These are phyloP conservation scores for Paramyrothecium roridum DNA, from an alignment of 2,329 filamentous ascomycete genomes.

Conservation along the genomic window DNA sequence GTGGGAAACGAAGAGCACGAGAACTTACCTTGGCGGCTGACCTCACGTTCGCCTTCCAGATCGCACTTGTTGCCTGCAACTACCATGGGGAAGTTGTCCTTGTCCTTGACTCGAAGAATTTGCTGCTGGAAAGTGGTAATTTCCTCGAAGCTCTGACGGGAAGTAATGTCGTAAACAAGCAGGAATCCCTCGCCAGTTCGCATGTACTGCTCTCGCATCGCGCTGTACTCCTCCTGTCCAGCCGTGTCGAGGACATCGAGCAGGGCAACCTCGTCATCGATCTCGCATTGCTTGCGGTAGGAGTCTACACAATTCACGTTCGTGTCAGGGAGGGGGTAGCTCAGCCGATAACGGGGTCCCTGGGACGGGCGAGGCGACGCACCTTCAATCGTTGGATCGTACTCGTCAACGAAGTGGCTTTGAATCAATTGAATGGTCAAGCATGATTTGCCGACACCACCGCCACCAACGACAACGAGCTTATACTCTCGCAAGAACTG, in stretches of 20 bases:
- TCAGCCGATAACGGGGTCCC: background rate
- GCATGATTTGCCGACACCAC: constrained; percentile 98
- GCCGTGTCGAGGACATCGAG: constrained; percentile 98
- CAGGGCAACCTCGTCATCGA: constrained; percentile 95
- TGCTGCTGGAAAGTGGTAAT: constrained; percentile 99
- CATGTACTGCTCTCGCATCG: constrained; percentile 99
- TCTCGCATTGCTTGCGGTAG: constrained; percentile 99
- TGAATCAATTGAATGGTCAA: constrained; percentile 95
- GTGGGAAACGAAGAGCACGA: background rate
- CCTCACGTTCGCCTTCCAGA: constrained; percentile 87
- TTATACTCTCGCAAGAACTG: constrained; percentile 91
- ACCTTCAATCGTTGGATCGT: constrained; percentile 99
- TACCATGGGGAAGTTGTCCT: constrained; percentile 99
- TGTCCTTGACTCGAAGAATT: constrained; percentile 97
- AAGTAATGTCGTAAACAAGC: constrained; percentile 97
- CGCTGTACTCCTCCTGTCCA: constrained; percentile 98
- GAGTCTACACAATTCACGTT: constrained; percentile 62
- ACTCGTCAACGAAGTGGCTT: constrained; percentile 98
- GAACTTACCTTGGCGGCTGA: constrained; percentile 80
- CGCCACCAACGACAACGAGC: constrained; percentile 93
- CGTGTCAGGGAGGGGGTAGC: constrained; percentile 14
- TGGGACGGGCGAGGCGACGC: constrained; percentile 23
- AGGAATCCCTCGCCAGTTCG: constrained; percentile 96
- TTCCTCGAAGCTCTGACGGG: constrained; percentile 95
- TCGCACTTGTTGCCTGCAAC: constrained; percentile 99